These are phyloP conservation scores for Populus hybrid DNA, from an alignment of 441 rosid species.

Conservation along the genomic window DNA sequence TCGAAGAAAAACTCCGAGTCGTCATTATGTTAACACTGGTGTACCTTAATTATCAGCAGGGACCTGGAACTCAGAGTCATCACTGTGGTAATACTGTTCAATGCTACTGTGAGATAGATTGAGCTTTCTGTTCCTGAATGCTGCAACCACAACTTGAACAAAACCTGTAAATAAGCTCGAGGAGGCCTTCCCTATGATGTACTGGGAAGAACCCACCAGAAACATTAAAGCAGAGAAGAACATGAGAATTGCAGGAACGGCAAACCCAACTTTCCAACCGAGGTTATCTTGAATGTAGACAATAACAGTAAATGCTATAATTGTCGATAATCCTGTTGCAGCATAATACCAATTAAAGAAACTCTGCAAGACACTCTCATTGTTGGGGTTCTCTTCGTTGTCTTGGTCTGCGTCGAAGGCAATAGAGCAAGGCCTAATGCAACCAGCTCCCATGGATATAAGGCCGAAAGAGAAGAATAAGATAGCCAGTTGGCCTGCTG, in stretches of 20 bases:
- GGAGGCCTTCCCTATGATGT: conserved; percentile 27
- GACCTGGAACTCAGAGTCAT: conserved; percentile 19
- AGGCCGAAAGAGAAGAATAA: conserved; percentile 15
- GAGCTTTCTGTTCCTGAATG: conserved; percentile 30
- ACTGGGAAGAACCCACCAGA: conserved; percentile 28
- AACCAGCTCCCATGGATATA: conserved; percentile 15
- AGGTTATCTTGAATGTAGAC: neutral
- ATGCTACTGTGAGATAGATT: no score
- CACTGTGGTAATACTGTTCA: conserved; percentile 7
- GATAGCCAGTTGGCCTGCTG: neutral
- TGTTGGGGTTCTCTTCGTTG: conserved; percentile 2
- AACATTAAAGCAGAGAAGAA: conserved; percentile 22
- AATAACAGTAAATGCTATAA: no score
- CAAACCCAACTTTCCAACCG: conserved; percentile 42
- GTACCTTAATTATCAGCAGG: conserved; percentile 51
- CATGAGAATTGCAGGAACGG: conserved; percentile 38
- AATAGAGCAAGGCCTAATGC: conserved; percentile 3
- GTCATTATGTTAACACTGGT: no score
- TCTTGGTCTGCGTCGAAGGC: conserved; percentile 45
- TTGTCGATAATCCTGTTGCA: neutral
- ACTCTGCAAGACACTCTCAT: conserved; percentile 8
- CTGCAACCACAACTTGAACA: conserved; percentile 26
- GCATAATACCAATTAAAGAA: conserved; percentile 33
- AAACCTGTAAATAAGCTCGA: conserved; percentile 32
- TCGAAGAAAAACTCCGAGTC: no score